Conservation (phyloP, 1,284 basidiomycete species). For the Fereydounia khargensis region DNA sequence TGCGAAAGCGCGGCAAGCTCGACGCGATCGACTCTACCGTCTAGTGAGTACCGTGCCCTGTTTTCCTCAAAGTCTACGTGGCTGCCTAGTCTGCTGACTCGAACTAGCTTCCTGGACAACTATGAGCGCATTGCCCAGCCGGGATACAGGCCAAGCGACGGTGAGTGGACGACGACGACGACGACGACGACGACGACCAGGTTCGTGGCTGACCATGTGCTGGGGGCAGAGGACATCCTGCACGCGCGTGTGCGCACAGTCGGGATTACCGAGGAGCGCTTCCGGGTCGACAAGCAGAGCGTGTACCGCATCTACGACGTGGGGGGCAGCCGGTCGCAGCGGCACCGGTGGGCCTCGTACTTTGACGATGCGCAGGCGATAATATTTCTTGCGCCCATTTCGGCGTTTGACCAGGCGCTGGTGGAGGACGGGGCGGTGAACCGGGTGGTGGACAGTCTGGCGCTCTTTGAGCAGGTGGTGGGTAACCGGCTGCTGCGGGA, state of each 20-base stretch:
- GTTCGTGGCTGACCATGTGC: too few species aligned
- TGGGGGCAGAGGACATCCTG: slow-evolving; percentile 36
- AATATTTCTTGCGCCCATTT: slow-evolving; percentile 44
- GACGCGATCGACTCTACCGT: neutral
- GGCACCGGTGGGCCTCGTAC: slow-evolving; percentile 31
- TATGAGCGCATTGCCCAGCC: slow-evolving; percentile 11
- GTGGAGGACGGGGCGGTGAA: slow-evolving; percentile 27
- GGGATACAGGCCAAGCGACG: slow-evolving; percentile 17
- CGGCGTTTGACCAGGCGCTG: slow-evolving; percentile 38
- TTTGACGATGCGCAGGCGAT: slow-evolving; percentile 28
- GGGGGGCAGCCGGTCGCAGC: slow-evolving; percentile 27
- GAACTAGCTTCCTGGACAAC: slow-evolving; percentile 32
- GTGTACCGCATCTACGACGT: slow-evolving; percentile 40
- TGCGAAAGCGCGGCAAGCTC: slow-evolving; percentile 1
- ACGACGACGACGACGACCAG: too few species aligned
- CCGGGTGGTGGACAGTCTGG: slow-evolving; percentile 26
- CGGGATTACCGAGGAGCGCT: slow-evolving; percentile 29
- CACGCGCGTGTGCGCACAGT: slow-evolving; percentile 41
- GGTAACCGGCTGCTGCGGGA: slow-evolving; percentile 13
- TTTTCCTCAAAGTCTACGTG: neutral
- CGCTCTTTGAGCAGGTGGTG: slow-evolving; percentile 25
- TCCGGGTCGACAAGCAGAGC: slow-evolving; percentile 17
- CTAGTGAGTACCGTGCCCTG: slow-evolving; percentile 2
- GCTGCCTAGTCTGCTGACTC: too few species aligned
- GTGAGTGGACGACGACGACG: neutral